Evolutionary conservation across 2,329 filamentous ascomycete species (phyloP).

Genomic region (Chrysosporium keratinophilum): DNA sequence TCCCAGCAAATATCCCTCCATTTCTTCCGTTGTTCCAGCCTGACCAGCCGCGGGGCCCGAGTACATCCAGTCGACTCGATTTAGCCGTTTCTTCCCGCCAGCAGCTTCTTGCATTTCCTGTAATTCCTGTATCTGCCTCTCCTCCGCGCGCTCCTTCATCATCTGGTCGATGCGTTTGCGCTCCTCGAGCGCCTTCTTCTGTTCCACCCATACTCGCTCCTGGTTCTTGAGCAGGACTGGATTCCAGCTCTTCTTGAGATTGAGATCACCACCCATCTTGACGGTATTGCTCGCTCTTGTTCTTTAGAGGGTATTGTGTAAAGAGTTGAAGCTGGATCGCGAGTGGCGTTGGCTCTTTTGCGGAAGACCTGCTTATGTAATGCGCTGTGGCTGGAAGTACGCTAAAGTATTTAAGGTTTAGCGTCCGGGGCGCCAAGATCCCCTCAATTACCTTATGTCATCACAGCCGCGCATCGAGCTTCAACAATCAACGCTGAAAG

Average conservation of each 20-base stretch:
- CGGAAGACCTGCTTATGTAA: not conserved
- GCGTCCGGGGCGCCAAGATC: not conserved
- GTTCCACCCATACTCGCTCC: slow-evolving; percentile 78
- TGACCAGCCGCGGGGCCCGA: slow-evolving; percentile 70
- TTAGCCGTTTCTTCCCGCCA: slow-evolving; percentile 66
- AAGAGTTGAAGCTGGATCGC: not conserved
- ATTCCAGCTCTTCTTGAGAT: slow-evolving; percentile 92
- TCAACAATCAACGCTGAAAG: not conserved
- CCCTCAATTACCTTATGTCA: not conserved
- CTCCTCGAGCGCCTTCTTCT: slow-evolving; percentile 85
- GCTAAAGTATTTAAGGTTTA: slow-evolving; percentile 2
- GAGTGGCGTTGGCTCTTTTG: not conserved
- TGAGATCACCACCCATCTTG: slow-evolving; percentile 60
- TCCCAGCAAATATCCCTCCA: slow-evolving; percentile 84
- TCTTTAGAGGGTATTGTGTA: not conserved
- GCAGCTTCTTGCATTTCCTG: slow-evolving; percentile 81
- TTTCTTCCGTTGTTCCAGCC: slow-evolving; percentile 70
- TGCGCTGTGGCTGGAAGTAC: not conserved
- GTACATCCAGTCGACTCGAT: slow-evolving; percentile 98
- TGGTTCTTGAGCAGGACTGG: slow-evolving; percentile 85
- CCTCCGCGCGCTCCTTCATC: slow-evolving; percentile 85
- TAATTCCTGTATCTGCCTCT: slow-evolving; percentile 83
- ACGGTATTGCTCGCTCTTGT: not conserved
- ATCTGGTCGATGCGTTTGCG: slow-evolving; percentile 88
- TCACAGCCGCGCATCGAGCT: not conserved